These are phyloP conservation scores for Fusarium sp. DNA, from an alignment of 2,329 filamentous ascomycete species.

Conservation along the genomic window DNA sequence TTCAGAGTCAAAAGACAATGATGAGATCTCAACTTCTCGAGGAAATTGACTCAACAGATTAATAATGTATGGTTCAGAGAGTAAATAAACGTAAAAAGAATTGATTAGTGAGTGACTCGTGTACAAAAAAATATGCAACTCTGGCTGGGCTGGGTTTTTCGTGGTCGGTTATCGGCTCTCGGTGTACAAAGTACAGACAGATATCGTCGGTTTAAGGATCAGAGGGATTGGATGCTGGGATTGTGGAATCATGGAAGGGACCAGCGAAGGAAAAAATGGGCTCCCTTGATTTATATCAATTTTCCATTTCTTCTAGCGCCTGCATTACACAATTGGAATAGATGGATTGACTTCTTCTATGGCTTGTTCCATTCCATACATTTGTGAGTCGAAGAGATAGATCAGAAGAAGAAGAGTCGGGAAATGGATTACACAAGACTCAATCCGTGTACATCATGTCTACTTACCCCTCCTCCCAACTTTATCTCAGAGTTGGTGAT, in stretches of 20 bases:
- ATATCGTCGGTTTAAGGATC: constrained; percentile 20
- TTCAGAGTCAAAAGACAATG: neutral
- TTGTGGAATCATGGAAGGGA: constrained; percentile 34
- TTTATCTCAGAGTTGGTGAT: neutral
- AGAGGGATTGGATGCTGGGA: constrained; percentile 17
- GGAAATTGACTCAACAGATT: constrained; percentile 7
- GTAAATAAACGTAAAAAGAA: constrained; percentile 36
- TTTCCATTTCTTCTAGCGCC: constrained; percentile 8
- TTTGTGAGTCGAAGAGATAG: constrained; percentile 32
- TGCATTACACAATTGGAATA: constrained; percentile 14
- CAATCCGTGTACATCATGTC: neutral
- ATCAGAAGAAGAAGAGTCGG: neutral
- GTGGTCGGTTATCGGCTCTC: constrained; percentile 39
- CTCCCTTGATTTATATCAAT: constrained; percentile 21
- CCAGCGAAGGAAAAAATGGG: constrained; percentile 26
- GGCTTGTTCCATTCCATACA: constrained; percentile 19
- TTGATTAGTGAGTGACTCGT: constrained; percentile 26
- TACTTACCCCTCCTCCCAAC: constrained; percentile 13
- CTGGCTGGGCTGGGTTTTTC: constrained; percentile 9
- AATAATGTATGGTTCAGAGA: neutral
- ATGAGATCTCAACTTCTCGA: neutral
- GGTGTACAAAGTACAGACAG: constrained; percentile 34
- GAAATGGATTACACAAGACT: constrained; percentile 3
- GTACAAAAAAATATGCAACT: constrained; percentile 16
- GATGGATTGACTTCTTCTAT: constrained; percentile 12